A percentile compares a stretch with the other conserved stretches of the same genome.
Evolutionary conservation across 352 stramenopile species (phyloP).

Genomic region (Thalassiosira livingstoniorum): DNA sequence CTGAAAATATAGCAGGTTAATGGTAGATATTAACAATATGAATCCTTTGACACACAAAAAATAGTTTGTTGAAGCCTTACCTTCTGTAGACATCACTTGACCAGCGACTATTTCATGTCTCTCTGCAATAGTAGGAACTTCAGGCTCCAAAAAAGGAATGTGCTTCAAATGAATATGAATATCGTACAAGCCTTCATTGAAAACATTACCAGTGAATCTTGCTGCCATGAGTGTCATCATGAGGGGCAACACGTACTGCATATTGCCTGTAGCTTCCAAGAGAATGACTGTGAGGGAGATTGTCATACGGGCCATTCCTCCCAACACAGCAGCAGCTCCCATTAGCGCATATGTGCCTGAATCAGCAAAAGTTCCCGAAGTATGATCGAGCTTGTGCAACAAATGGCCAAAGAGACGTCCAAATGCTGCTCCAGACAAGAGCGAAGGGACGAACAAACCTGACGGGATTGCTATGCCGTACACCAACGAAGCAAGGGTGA

Average conservation of each 20-base stretch:
- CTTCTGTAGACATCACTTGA: slow-evolving; percentile 95
- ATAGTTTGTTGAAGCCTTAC: neutral
- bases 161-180: slow-evolving; percentile 98
- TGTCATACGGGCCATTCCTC: slow-evolving; percentile 97
- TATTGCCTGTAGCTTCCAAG: slow-evolving; percentile 97
- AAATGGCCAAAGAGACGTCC: slow-evolving; percentile 90
- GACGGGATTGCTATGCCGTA: slow-evolving; percentile 97
- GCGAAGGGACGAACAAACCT: slow-evolving; percentile 96
- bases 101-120: slow-evolving; percentile 84
- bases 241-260: slow-evolving; percentile 97
- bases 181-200: slow-evolving; percentile 99
- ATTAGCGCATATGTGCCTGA: slow-evolving; percentile 96
- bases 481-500: slow-evolving; percentile 91
- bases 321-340: slow-evolving; percentile 94
- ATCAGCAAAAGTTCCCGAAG: slow-evolving; percentile 87
- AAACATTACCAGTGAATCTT: slow-evolving; percentile 96
- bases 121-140: slow-evolving; percentile 87
- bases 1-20: neutral
- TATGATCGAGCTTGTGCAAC: slow-evolving; percentile 88
- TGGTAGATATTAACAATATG: neutral
- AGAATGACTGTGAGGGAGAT: slow-evolving; percentile 99
- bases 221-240: slow-evolving; percentile 98
- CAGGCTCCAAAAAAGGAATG: slow-evolving; percentile 96
- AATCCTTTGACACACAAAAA: neutral
- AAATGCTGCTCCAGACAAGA: slow-evolving; percentile 95